Base-by-base conservation (phyloP, 768 basidiomycete species). In the Tricholoma flavovirens region DNA sequence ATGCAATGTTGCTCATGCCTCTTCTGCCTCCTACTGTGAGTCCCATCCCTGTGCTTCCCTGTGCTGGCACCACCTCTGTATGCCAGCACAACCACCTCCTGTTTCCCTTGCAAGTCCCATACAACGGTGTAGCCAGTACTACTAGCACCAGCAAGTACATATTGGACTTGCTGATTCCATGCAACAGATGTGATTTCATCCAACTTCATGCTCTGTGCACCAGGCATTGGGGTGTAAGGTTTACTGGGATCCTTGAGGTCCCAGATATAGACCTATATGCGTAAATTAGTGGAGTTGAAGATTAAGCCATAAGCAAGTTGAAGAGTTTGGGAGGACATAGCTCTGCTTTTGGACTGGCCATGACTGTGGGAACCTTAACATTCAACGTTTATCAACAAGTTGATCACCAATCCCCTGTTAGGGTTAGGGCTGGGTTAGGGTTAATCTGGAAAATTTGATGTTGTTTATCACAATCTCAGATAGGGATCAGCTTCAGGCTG, bases 1-100 rank as follows among this genome's bases (percentile, higher is more conserved):
- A 99, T 51, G 91, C 90, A 58, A 99, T 93, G 67, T 92, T 92
- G 66, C 96, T 98, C 91, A 98, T 94, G 2, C 94, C 94, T 50
- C 94, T 77, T 58, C 91, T 75, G 1, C 88, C 89, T n/a, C 91
- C 90, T 22, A 86, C 81, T 12, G 86, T 86, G 70, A 88, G 76
- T 15, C 84, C 82, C 56, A 74, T 78, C 22, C 83, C 79, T 17
- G 78, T 72, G 1, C 83, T 82, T 50, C 73, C 71, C 24, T 78
- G 76, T 7, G 87, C 87, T 14, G 83, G 88, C 87, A 33, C 90
- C 90, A 48, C 90, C 91, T 19, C 89, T 90, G 66, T 96, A 98
- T 0, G 89, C 84, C 30, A 99, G 74, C 5, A 91, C 90, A 24
- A 93, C 90, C 19, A 98, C 93, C 68, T 99, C 96, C 17, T 93